A percentile compares a stretch with the other conserved stretches of the same genome.
phyloP scores from a whole-genome alignment of 2,329 filamentous ascomycete species.

The Aspergillus sergii region DNA sequence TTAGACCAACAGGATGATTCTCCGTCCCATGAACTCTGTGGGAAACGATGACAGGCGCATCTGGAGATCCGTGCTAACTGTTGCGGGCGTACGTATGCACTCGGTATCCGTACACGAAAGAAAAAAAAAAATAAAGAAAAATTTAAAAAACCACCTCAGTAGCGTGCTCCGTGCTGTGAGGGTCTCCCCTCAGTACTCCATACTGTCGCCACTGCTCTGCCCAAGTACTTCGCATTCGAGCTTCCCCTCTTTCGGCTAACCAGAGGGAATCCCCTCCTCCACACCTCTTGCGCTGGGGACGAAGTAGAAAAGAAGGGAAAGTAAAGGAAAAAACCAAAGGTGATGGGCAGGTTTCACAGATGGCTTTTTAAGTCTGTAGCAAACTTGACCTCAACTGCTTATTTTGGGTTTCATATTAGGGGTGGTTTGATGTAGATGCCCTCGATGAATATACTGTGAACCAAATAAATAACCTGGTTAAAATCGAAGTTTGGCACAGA shows the following conservation, averaged over 20 bases:
- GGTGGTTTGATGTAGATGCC: background rate
- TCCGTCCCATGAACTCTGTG: conserved; percentile 13
- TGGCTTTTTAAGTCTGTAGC: background rate
- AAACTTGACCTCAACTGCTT: background rate
- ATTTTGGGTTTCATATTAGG: background rate
- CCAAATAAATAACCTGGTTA: background rate
- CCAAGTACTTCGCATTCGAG: background rate
- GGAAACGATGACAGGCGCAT: conserved; percentile 21
- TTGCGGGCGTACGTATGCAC: background rate
- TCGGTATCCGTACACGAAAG: background rate
- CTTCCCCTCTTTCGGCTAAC: conserved; percentile 5
- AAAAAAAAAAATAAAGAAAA: background rate
- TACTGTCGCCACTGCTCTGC: conserved; percentile 1
- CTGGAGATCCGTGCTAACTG: conserved; percentile 20
- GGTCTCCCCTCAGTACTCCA: background rate
- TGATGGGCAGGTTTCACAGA: background rate
- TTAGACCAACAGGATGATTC: background rate
- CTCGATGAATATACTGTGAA: background rate
- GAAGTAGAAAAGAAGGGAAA: background rate
- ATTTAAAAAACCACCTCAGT: background rate
- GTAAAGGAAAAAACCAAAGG: background rate
- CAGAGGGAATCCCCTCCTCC: background rate
- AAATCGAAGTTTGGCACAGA: conserved; percentile 1
- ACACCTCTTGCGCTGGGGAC: background rate
- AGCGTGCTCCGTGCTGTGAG: background rate